Conservation (phyloP, 2,329 filamentous ascomycete species). For the Alternaria gansuensis region DNA sequence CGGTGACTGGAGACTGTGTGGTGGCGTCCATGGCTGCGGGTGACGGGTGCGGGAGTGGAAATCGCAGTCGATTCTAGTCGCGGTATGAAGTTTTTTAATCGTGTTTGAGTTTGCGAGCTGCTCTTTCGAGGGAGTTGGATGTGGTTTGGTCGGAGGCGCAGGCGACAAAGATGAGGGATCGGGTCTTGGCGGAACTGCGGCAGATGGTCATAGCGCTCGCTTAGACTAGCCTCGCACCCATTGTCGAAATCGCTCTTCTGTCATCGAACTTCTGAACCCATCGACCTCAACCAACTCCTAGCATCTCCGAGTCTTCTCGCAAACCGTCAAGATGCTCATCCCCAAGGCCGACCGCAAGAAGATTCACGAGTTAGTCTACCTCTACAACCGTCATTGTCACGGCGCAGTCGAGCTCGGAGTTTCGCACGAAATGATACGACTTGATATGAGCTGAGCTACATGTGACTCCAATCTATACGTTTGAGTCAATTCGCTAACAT, state of each 20-base stretch:
- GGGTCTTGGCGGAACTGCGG: conserved; percentile 14
- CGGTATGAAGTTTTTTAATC: neutral
- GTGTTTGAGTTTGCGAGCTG: neutral
- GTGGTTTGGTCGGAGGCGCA: conserved; percentile 8
- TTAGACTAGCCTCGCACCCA: conserved; percentile 27
- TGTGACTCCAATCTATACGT: conserved; percentile 14
- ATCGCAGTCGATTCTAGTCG: neutral
- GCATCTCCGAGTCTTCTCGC: conserved; percentile 38
- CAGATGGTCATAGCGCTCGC: conserved; percentile 24
- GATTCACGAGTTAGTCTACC: conserved; percentile 97
- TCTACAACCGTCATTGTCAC: conserved; percentile 27
- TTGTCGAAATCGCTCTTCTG: conserved; percentile 23
- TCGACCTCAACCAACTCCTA: conserved; percentile 30
- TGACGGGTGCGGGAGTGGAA: neutral
- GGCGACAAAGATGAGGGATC: neutral
- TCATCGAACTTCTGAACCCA: conserved; percentile 27
- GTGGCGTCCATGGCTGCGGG: conserved; percentile 36
- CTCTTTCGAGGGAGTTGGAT: neutral
- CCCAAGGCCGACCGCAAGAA: conserved; percentile 99
- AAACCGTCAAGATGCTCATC: conserved; percentile 76
- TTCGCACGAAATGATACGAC: conserved; percentile 42
- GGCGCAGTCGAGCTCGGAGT: conserved; percentile 39
- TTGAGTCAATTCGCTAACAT: conserved; percentile 38
- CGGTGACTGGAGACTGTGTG: conserved; percentile 49
- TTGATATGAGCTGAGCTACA: conserved; percentile 40